Evolutionary conservation across 2,329 filamentous ascomycete genomes (phyloP), one percentile per base, ranked within the genome.

Genomic region (Colletotrichum lindemuthianum): DNA sequence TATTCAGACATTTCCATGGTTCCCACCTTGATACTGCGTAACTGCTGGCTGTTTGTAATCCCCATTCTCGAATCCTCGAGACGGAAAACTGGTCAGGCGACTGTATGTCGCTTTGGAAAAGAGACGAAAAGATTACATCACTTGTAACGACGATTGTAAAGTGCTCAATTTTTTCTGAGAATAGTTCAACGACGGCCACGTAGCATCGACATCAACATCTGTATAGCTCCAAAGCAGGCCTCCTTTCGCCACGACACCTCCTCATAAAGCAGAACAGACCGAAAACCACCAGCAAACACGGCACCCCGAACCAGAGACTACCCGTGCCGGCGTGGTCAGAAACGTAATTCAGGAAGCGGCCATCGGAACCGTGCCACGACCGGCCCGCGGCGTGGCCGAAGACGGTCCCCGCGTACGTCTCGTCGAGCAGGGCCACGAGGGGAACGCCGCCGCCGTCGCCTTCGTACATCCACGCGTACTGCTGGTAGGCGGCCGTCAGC

Each of bases 311-410:
- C 40, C 48, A 63, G 12, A 53, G 32, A 8, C 43, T n/a, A 6
- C 24, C 24, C 9, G 39, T 37, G 2, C 32, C 39, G 8, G 63
- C 15, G 32, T 69, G 50, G 33, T 72, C 70, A 3, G 64, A 67
- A 6, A 70, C 34, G 16, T 66, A 71, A n/a, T 72, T 72, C 34
- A 71, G 37, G 1, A 57, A 11, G 3, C 40, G 66, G 0, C 70
- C 70, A 24, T 72, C 70, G 1, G 69, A 60, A 0, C 69, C 65
- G 16, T 72, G 70, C 70, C 70, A 72, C 5, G 66, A 70, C n/a
- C 70, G 52, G 2, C 69, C 70, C 0, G 69, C 70, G 3, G 68
- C 70, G 33, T 72, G 70, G 4, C 58, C 49, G 6, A 71, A 12
- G 10, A 69, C 47, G 5, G 37, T 37, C 4, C 60, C 36, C 3